Conservation (phyloP, 2,329 filamentous ascomycete species). For the Phyllosticta citrichinensis region DNA sequence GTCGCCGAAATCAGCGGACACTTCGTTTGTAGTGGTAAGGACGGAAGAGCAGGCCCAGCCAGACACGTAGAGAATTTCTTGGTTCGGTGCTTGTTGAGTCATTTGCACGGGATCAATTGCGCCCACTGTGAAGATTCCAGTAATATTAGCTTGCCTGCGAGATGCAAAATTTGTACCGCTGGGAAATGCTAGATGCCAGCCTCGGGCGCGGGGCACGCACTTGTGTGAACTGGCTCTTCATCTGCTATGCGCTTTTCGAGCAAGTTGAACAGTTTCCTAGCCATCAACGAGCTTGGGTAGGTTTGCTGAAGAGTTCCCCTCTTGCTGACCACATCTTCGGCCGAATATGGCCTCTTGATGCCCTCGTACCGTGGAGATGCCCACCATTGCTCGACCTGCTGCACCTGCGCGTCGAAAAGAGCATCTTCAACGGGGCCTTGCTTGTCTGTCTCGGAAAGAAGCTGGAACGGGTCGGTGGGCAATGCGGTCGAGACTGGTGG, state of each 20-base stretch:
- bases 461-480: constrained; percentile 72
- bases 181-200: not conserved
- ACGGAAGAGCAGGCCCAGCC: constrained; percentile 96
- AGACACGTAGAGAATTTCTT: constrained; percentile 91
- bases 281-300: constrained; percentile 91
- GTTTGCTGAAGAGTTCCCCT: constrained; percentile 75
- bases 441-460: constrained; percentile 69
- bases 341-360: constrained; percentile 85
- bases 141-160: not conserved
- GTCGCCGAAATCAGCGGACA: constrained; percentile 94
- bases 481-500: constrained; percentile 52
- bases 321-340: constrained; percentile 87
- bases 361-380: constrained; percentile 70
- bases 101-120: constrained; percentile 99
- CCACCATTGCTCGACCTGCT: constrained; percentile 89
- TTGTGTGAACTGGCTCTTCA: constrained; percentile 86
- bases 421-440: constrained; percentile 72
- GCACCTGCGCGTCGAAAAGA: constrained; percentile 72
- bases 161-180: not conserved
- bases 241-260: constrained; percentile 66
- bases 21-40: constrained; percentile 89
- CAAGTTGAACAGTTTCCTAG: constrained; percentile 85
- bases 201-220: constrained; percentile 40
- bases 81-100: constrained; percentile 94
- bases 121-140: constrained; percentile 53